Evolutionary conservation across 805 yeast genomes (phyloP), one percentile per base, ranked within the genome.

Genomic region (Wickerhamiella sergipiensis): DNA sequence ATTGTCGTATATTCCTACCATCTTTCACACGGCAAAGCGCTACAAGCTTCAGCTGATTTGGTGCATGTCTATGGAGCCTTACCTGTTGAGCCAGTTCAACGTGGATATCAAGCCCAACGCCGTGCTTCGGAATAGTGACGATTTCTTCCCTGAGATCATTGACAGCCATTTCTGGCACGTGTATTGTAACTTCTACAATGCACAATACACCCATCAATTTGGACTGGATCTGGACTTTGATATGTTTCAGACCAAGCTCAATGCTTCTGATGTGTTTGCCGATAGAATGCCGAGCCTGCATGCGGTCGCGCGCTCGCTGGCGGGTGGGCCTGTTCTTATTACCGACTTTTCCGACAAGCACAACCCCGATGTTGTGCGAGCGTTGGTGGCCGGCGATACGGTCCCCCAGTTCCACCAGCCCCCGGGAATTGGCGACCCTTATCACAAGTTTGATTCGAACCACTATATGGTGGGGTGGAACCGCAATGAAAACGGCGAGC

Each of bases 311-410:
- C 50, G 67, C 29, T 52, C 60, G 19, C 42, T 64, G 18, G 61
- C 66, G 12, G 64, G 67, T 7, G 66, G 66, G 9, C 67, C 67
- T 3, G 56, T 64, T 5, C 59, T 55, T 45, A 50, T 64, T 36
- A 61, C 67, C 6, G 66, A 64, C 50, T 49, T 53, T 6, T 57
- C 58, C 5, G 52, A 53, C 1, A 44, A 46, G 15, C 64, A 62
- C 45, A 58, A 62, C 43, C 9, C 53, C 19, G 53, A 49, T 1
- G 31, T 58, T 15, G 23, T 59, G 23, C 48, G 49, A 15, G 24
- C 52, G 18, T 31, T 59, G n/a, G 47, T 56, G 5, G 49, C 50
- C 1, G 29, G 18, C 3, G 53, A 42, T 24, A 43, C 46, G 18
- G 57, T 51, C 6, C 47, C 54, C 21, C 26, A 51, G 13, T 49